These are phyloP conservation scores for Thermothielavioides terrestris DNA, from an alignment of 495 filamentous ascomycete species.

Conservation along the genomic window DNA sequence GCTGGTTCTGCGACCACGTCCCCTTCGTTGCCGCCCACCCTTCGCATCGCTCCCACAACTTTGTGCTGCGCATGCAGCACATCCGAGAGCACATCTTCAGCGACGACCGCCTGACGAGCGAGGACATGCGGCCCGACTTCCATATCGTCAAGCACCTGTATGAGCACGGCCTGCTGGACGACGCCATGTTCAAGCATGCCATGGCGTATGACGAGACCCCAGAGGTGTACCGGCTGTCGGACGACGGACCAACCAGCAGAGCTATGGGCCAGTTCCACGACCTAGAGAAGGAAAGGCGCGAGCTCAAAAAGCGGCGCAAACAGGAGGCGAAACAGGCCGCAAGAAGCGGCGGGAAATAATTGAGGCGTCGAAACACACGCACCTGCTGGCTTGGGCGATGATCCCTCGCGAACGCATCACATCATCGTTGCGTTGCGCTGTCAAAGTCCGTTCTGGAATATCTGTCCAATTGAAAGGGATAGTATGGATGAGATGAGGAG, in stretches of 20 bases:
- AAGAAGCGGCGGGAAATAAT: background rate
- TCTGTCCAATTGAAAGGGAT: background rate
- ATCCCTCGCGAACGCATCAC: background rate
- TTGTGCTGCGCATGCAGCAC: slow-evolving; percentile 37
- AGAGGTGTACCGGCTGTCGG: slow-evolving; percentile 1
- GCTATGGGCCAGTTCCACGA: background rate
- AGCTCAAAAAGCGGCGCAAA: background rate
- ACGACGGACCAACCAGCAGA: no score
- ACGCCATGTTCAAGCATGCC: background rate
- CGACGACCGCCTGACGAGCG: slow-evolving; percentile 4
- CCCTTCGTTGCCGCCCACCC: slow-evolving; percentile 12
- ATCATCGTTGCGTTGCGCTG: background rate
- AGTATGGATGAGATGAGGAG: no score
- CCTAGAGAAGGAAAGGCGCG: background rate
- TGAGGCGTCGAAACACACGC: background rate
- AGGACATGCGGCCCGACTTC: slow-evolving; percentile 36
- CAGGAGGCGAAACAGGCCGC: background rate
- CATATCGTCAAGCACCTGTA: slow-evolving; percentile 27
- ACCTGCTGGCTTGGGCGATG: background rate
- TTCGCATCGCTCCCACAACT: slow-evolving; percentile 15
- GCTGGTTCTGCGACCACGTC: slow-evolving; percentile 41
- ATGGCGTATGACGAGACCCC: slow-evolving; percentile 22
- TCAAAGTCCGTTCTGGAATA: background rate
- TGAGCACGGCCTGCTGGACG: slow-evolving; percentile 11
- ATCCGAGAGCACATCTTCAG: slow-evolving; percentile 31